Conservation (phyloP, 805 yeast genomes). For the Saccharomycopsis sp. region DNA sequence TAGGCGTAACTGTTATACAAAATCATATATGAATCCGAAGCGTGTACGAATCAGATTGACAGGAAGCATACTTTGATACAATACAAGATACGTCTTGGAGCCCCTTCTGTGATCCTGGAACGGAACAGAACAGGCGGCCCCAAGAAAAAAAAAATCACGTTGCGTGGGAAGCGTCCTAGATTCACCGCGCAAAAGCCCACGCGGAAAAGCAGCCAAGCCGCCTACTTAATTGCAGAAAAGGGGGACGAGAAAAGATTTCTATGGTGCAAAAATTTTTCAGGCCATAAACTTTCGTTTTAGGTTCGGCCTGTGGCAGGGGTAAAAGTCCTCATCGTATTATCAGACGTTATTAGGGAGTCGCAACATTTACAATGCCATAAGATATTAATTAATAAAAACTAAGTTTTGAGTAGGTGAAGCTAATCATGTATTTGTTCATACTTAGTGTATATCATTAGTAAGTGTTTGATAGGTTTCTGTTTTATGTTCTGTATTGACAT, state of each 20-base stretch:
- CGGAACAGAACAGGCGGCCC: not conserved
- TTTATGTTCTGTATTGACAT: not conserved
- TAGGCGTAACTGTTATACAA: no score
- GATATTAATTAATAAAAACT: not conserved
- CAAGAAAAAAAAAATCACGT: not conserved
- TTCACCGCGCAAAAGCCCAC: not conserved
- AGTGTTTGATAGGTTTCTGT: not conserved
- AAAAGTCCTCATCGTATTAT: not conserved
- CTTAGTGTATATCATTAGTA: no score
- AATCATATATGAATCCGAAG: no score
- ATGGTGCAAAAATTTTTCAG: not conserved
- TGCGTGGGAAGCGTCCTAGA: no score
- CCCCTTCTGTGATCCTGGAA: not conserved
- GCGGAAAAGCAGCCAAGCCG: not conserved
- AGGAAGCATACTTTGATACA: not conserved
- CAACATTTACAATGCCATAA: not conserved
- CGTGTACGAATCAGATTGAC: not conserved
- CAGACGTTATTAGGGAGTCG: not conserved
- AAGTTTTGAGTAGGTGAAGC: not conserved
- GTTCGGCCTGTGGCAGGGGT: not conserved
- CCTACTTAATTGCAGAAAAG: not conserved
- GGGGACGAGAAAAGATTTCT: not conserved
- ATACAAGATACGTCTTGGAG: not conserved
- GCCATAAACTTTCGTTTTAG: not conserved
- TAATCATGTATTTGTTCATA: not conserved